phyloP scores from a whole-genome alignment of 306 rosid species.

The Hippophae rhamnoides region DNA sequence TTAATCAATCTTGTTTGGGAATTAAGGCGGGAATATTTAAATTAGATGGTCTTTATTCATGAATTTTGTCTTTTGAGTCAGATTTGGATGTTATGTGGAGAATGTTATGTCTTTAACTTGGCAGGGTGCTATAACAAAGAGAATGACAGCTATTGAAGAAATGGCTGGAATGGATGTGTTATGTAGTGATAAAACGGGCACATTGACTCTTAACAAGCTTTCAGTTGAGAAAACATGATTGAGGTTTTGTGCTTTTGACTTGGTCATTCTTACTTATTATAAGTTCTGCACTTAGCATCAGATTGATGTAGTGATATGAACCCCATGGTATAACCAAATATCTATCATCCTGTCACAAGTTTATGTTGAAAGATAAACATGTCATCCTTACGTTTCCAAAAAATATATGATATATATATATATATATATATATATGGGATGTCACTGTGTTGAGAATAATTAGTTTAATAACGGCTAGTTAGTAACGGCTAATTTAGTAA shows the following conservation, averaged over 20 bases:
- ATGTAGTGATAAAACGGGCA: slow-evolving; percentile 74
- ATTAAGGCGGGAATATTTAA: no score
- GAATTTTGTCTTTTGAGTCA: no score
- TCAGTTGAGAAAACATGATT: slow-evolving; percentile 50
- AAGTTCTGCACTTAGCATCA: background rate
- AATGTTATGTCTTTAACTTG: slow-evolving; percentile 9
- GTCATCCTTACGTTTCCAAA: no score
- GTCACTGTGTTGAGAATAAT: no score
- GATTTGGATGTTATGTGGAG: background rate
- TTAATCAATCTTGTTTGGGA: slow-evolving; percentile 2
- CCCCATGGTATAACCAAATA: no score
- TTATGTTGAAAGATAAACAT: background rate
- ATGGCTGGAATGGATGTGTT: slow-evolving; percentile 83
- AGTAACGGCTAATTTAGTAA: no score
- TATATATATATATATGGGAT: background rate
- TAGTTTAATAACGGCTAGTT: no score
- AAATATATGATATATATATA: no score
- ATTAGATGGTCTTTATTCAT: background rate
- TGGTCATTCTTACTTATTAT: slow-evolving; percentile 6
- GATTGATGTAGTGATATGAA: no score
- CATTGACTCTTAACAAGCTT: slow-evolving; percentile 75
- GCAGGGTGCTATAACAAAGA: slow-evolving; percentile 80
- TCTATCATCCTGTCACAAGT: no score
- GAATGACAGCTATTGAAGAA: slow-evolving; percentile 79
- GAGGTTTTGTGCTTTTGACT: slow-evolving; percentile 34